Evolutionary conservation across 306 rosid genomes (phyloP).

Genomic region (Corylus heterophylla): DNA sequence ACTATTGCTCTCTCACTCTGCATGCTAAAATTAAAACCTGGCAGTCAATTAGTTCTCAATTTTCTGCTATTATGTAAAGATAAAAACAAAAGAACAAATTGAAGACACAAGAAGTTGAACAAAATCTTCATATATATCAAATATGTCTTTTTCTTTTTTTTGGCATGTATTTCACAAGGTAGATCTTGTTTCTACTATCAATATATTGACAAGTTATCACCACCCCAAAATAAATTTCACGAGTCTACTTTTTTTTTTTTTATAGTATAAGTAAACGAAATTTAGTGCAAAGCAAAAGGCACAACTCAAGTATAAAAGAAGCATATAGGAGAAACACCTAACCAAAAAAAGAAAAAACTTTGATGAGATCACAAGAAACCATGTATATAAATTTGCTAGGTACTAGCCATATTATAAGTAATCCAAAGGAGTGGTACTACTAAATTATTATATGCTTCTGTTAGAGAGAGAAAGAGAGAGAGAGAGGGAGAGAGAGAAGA

Average conservation of each 20-base stretch:
- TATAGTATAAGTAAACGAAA: no score
- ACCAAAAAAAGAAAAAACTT: no score
- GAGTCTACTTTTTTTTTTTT: neutral
- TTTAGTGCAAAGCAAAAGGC: no score
- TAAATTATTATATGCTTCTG: neutral
- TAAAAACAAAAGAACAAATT: neutral
- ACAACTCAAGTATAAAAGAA: no score
- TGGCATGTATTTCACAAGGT: neutral
- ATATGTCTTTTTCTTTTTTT: neutral
- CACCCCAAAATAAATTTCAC: neutral
- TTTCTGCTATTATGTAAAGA: conserved; percentile 5
- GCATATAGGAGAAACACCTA: no score
- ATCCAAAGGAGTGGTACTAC: neutral
- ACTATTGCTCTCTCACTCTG: conserved; percentile 99
- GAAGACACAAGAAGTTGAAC: neutral
- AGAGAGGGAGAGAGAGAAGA: no score
- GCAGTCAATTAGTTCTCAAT: conserved; percentile 47
- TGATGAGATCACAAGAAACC: neutral
- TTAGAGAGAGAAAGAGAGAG: no score
- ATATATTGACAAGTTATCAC: neutral
- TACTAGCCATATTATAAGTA: neutral
- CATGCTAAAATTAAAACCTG: conserved; percentile 62
- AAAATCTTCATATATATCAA: neutral
- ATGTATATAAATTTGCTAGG: neutral
- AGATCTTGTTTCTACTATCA: conserved; percentile 4